phyloP scores from a whole-genome alignment of 495 filamentous ascomycete genomes.

The Penicillium pancosmium region DNA sequence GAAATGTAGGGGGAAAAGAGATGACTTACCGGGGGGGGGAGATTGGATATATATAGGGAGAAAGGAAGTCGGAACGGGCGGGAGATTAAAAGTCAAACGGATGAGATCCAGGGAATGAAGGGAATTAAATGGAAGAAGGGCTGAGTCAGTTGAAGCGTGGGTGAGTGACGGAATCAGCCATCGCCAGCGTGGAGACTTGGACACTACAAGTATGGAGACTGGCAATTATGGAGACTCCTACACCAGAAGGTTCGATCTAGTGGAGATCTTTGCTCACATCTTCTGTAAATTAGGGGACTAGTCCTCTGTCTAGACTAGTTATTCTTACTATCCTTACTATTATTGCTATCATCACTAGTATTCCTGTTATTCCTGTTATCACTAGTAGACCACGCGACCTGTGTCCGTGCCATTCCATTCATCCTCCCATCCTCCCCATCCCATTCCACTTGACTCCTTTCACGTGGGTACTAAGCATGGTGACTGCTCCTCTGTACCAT shows the following conservation, averaged over 20 bases:
- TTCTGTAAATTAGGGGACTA: no score
- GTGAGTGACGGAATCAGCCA: conserved; percentile 31
- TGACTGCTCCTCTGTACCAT: no score
- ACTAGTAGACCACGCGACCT: neutral
- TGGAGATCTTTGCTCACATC: neutral
- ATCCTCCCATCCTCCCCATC: neutral
- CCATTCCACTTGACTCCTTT: neutral
- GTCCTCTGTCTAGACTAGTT: no score
- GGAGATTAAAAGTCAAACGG: conserved; percentile 31
- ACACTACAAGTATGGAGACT: no score
- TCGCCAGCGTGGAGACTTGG: neutral
- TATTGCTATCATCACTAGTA: neutral
- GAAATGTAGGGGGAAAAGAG: conserved; percentile 41
- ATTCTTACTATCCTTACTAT: no score
- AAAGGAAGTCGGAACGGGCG: conserved; percentile 32
- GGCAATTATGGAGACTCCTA: no score
- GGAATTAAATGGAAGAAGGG: conserved; percentile 15
- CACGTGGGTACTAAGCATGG: neutral
- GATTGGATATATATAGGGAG: conserved; percentile 25
- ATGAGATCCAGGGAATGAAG: neutral
- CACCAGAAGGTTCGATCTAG: conserved; percentile 21
- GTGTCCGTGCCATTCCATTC: no score
- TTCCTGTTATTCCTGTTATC: neutral
- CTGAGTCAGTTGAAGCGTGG: conserved; percentile 31
- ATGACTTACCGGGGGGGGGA: conserved; percentile 37